Conservation (phyloP, 805 yeast species). For the Wickerhamiella spandovensis region DNA sequence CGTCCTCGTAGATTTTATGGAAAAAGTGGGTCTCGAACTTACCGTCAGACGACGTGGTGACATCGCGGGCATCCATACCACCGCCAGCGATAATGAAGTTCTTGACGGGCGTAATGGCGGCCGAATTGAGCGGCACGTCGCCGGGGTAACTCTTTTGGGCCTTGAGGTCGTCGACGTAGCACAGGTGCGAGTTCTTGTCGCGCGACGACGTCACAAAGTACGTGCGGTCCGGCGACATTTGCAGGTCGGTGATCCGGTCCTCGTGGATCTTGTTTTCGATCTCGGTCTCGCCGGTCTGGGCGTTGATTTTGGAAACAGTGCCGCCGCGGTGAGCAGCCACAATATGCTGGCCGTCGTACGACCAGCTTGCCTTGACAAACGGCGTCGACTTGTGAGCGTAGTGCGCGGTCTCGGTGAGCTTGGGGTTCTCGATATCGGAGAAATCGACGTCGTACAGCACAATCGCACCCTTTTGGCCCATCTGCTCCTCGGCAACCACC, state of each 20-base stretch:
- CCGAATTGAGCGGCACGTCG: conserved; percentile 91
- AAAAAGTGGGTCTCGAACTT: conserved; percentile 92
- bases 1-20: conserved; percentile 91
- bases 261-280: conserved; percentile 56
- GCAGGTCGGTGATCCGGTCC: conserved; percentile 67
- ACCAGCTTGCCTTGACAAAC: conserved; percentile 73
- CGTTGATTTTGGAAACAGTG: conserved; percentile 63
- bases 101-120: conserved; percentile 85
- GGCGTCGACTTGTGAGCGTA: conserved; percentile 11
- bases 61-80: conserved; percentile 98
- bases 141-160: conserved; percentile 63
- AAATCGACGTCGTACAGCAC: conserved; percentile 49
- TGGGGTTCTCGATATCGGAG: conserved; percentile 33
- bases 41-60: conserved; percentile 97
- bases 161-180: conserved; percentile 65
- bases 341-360: conserved; percentile 58
- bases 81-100: conserved; percentile 92
- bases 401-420: conserved; percentile 35
- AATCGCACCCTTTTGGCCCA: conserved; percentile 77
- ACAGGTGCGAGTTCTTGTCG: conserved; percentile 70
- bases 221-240: conserved; percentile 72
- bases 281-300: conserved; percentile 57
- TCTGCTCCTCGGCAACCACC: conserved; percentile 78
- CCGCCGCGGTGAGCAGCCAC: conserved; percentile 88
- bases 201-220: conserved; percentile 88